A percentile compares a stretch with the other conserved stretches of the same genome.
phyloP scores from a whole-genome alignment of 2,329 filamentous ascomycete genomes.

The Dactylellina drechsleri region DNA sequence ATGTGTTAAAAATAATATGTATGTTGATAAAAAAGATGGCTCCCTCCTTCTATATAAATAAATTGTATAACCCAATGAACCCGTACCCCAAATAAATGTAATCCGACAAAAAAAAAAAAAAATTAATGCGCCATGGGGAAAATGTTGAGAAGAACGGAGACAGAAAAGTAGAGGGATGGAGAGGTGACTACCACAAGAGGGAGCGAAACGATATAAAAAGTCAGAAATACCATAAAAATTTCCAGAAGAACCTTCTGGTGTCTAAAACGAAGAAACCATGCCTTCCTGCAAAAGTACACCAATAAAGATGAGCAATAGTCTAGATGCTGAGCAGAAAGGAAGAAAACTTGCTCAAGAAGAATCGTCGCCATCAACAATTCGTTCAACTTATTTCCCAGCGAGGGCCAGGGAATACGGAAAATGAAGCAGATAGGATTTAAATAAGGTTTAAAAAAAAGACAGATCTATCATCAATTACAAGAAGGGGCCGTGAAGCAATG shows the following conservation, averaged over 20 bases:
- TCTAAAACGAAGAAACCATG: no score
- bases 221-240: no score
- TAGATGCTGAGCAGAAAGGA: neutral
- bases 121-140: neutral
- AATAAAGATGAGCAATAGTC: no score
- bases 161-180: no score
- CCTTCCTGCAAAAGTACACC: no score
- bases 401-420: no score
- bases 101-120: neutral
- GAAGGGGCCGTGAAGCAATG: no score
- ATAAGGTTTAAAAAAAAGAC: no score
- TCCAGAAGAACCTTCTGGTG: no score
- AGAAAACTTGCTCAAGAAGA: neutral
- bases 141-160: slow-evolving; percentile 5
- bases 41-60: slow-evolving; percentile 43
- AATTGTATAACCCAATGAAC: slow-evolving; percentile 35
- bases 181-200: no score
- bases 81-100: slow-evolving; percentile 21
- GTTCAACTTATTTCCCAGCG: neutral
- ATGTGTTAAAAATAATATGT: slow-evolving; percentile 6
- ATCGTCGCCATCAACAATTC: neutral
- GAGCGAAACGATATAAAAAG: no score
- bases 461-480: no score
- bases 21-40: slow-evolving; percentile 22
- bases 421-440: neutral